Evolutionary conservation across 768 basidiomycete species (phyloP).

Genomic region (Boletus patriciae): DNA sequence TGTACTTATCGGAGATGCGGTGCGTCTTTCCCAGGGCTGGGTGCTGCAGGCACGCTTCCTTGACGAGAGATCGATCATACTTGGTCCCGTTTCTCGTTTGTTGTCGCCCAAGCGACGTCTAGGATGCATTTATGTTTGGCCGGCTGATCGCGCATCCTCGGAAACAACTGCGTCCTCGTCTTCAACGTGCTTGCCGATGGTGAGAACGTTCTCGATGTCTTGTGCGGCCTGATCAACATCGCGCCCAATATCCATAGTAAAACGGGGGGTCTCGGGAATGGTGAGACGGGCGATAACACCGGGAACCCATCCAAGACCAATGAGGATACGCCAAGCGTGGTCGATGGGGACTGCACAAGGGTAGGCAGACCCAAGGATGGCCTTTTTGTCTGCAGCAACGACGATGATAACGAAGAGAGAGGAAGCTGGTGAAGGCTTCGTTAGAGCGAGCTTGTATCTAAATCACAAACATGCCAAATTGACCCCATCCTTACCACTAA

Average conservation of each 20-base stretch:
- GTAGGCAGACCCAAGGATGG: slow-evolving; percentile 46
- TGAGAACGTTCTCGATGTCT: slow-evolving; percentile 72
- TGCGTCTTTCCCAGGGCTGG: no score
- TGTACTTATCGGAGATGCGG: no score
- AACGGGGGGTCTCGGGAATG: slow-evolving; percentile 89
- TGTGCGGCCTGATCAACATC: slow-evolving; percentile 72
- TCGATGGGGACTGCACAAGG: slow-evolving; percentile 56
- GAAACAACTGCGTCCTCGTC: slow-evolving; percentile 53
- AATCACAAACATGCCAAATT: slow-evolving; percentile 52
- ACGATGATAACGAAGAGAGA: slow-evolving; percentile 65
- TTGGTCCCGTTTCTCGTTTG: no score
- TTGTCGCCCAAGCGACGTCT: no score
- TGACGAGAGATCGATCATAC: no score
- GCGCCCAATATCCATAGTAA: slow-evolving; percentile 88
- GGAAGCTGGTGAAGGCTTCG: slow-evolving; percentile 44
- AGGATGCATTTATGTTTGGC: no score
- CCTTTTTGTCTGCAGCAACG: slow-evolving; percentile 64
- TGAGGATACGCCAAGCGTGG: slow-evolving; percentile 81
- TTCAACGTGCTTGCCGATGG: slow-evolving; percentile 43
- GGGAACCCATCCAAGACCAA: slow-evolving; percentile 85
- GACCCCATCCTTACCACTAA: no score
- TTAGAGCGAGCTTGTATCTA: background rate
- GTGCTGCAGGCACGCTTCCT: no score
- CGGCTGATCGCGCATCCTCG: no score
- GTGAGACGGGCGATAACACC: slow-evolving; percentile 81